Evolutionary conservation across 352 stramenopile genomes (phyloP), one percentile per base, ranked within the genome.

Genomic region (Pythium grandisporangium): DNA sequence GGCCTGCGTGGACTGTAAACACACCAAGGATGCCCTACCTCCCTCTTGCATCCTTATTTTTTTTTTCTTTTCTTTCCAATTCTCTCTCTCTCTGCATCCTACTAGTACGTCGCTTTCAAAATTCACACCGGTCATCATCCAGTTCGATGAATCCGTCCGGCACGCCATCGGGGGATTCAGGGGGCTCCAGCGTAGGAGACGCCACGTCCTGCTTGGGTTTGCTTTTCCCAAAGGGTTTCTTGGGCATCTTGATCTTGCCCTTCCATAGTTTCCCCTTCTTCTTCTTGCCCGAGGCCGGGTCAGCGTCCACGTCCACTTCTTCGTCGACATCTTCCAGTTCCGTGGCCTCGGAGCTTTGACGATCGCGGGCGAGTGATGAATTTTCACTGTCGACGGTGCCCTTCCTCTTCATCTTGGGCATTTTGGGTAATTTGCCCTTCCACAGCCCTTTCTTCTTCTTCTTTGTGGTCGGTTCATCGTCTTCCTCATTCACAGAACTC

Each of bases 111-210:
- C n/a, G n/a, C 2, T 30, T 8, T 46, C 36, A 84, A 42, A 84
- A 84, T 50, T 84, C 71, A 45, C 69, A 55, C 41, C 74, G 51
- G 33, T 69, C 70, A 32, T 59, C 44, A n/a, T 60, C 68, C 45
- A 58, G 63, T 41, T 61, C 49, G 38, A 74, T 52, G n/a, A 54
- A n/a, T 5, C 14, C 44, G 57, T 66, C 56, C 34, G n/a, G n/a
- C n/a, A n/a, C n/a, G n/a, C 43, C 35, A 53, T 42, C 26, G 17
- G 47, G 37, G 21, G 42, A 5, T 21, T 47, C 51, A 12, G 45
- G 43, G 7, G 35, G 48, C 11, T 29, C 22, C 11, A 36, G 24
- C 2, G 30, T 6, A 5, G 48, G 29, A 10, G 43, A 4, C 32
- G 53, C 44, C 16, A 46, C 49, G 12, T 19, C 16, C 20, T 22